Conservation (phyloP, 2,329 filamentous ascomycete genomes). For the Sporothrix brunneoviolacea region DNA sequence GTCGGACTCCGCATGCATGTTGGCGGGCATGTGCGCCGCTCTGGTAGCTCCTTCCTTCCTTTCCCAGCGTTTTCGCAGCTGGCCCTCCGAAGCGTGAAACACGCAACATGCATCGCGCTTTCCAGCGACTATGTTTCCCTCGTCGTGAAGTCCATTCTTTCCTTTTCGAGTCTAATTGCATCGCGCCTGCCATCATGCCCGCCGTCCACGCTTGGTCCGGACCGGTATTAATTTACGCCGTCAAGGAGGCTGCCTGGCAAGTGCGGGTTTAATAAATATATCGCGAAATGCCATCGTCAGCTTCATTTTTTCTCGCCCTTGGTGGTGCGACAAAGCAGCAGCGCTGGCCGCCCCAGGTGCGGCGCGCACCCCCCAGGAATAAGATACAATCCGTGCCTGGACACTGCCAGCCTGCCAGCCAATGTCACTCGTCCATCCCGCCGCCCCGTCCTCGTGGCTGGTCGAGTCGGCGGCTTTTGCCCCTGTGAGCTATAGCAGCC, state of each 20-base stretch:
- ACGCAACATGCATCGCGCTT: background rate
- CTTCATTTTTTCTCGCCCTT: background rate
- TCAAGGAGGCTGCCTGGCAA: background rate
- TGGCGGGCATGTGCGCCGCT: background rate
- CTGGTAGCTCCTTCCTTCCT: background rate
- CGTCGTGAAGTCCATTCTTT: background rate
- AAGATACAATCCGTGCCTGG: background rate
- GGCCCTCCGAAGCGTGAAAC: constrained; percentile 6
- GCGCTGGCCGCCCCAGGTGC: background rate
- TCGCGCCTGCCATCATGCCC: background rate
- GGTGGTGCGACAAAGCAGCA: constrained; percentile 5
- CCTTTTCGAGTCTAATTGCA: background rate
- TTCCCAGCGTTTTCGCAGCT: background rate
- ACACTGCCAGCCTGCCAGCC: background rate
- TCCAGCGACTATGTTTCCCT: background rate
- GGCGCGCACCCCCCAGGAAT: background rate
- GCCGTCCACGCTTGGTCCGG: background rate
- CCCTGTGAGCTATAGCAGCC: constrained; percentile 6
- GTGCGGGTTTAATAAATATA: constrained; percentile 6
- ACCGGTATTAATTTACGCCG: constrained; percentile 11
- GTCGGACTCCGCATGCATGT: too few species aligned
- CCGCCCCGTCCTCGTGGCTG: constrained; percentile 6
- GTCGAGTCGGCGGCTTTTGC: constrained; percentile 2
- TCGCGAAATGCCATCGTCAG: constrained; percentile 5
- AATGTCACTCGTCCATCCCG: constrained; percentile 7